These are phyloP conservation scores for Mucor circinelloides DNA, from an alignment of 371 early-diverging fungal genomes.

Conservation along the genomic window DNA sequence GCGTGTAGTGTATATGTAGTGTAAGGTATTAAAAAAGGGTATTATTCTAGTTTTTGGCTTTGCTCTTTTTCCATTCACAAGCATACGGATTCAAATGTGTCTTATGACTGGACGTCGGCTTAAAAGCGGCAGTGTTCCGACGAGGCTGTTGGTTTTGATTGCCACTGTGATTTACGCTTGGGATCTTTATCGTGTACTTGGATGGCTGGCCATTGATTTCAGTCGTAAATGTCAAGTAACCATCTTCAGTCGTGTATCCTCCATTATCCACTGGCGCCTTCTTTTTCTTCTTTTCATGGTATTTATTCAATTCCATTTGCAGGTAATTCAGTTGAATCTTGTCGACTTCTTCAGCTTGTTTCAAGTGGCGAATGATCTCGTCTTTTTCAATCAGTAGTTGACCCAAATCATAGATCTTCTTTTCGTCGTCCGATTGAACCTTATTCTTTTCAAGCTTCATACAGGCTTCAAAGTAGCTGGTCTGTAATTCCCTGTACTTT, in stretches of 20 bases:
- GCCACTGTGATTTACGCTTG: slow-evolving; percentile 5
- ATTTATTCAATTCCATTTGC: slow-evolving; percentile 25
- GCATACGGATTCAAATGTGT: background rate
- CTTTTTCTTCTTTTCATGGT: slow-evolving; percentile 7
- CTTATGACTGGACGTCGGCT: background rate
- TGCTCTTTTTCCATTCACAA: slow-evolving; percentile 1
- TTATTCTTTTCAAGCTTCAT: slow-evolving; percentile 8
- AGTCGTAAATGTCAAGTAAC: slow-evolving; percentile 43
- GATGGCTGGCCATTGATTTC: slow-evolving; percentile 43
- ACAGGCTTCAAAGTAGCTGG: slow-evolving; percentile 5
- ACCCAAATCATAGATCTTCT: background rate
- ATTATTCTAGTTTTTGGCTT: background rate
- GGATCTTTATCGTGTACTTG: slow-evolving; percentile 39
- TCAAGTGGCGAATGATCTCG: slow-evolving; percentile 31
- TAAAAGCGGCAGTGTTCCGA: background rate
- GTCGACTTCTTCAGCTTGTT: slow-evolving; percentile 30
- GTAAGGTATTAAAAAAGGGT: background rate
- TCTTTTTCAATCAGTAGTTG: slow-evolving; percentile 13
- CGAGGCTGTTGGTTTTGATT: background rate
- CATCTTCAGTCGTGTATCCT: slow-evolving; percentile 34
- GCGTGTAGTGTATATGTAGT: background rate
- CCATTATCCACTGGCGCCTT: background rate
- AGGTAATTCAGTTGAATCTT: slow-evolving; percentile 33
- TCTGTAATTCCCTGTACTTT: slow-evolving; percentile 20
- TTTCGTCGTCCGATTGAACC: slow-evolving; percentile 1